Percentiles rank a stretch among this genome's conserved stretches.
Evolutionary conservation across 495 filamentous ascomycete species (phyloP).

Genomic region (Penicillium soppii): DNA sequence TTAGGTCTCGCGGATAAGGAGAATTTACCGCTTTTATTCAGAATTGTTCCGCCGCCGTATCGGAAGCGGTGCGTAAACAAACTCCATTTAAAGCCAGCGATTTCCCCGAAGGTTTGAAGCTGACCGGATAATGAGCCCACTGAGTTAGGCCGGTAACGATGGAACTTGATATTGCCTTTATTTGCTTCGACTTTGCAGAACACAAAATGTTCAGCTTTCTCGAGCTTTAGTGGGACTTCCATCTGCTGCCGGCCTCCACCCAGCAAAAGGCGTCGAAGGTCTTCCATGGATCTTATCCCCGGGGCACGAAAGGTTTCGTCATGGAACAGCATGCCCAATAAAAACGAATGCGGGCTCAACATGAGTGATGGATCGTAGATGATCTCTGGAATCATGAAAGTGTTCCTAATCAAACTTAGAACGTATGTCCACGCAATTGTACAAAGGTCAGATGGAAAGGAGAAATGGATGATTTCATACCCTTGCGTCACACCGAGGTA

Average conservation of each 20-base stretch:
- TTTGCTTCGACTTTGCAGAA: conserved; percentile 14
- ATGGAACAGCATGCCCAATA: conserved; percentile 23
- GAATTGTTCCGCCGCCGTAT: background rate
- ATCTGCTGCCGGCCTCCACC: conserved; percentile 20
- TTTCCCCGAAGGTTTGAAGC: background rate
- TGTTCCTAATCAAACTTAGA: conserved; percentile 14
- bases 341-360: conserved; percentile 25
- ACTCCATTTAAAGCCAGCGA: background rate
- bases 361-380: conserved; percentile 25
- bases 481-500: background rate
- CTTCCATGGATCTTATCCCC: conserved; percentile 20
- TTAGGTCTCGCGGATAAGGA: too few relatives aligned
- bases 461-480: background rate
- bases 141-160: background rate
- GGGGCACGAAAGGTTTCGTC: conserved; percentile 20
- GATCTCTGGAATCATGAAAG: conserved; percentile 26
- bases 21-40: background rate
- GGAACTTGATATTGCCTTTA: background rate
- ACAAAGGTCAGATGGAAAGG: too few relatives aligned
- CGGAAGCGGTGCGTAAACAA: background rate
- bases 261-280: conserved; percentile 19
- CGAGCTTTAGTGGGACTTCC: conserved; percentile 14
- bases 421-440: too few relatives aligned
- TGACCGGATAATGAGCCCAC: background rate
- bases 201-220: conserved; percentile 21